Evolutionary conservation across 345 rosid species (phyloP), one percentile per base, ranked within the genome.

Genomic region (Linum trigynum): DNA sequence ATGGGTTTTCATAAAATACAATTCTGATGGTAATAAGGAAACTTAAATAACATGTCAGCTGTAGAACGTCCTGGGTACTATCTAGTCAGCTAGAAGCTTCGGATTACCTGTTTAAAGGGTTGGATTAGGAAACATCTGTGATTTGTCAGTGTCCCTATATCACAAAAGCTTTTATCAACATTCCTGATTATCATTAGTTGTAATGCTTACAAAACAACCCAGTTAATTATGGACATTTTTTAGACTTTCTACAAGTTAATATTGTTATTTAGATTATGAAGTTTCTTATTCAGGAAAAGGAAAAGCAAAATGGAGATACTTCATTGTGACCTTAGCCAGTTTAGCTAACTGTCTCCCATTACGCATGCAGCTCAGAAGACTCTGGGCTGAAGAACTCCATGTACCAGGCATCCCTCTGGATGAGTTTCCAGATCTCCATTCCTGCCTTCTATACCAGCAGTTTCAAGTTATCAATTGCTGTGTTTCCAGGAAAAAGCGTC

Each of bases 401-500:
- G 74, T 90, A 77, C 92, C 97, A 58, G 88, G 97, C 77, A 81
- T 90, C 67, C 92, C 99, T 61, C 55, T 43, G 60, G 89, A 88
- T 73, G 77, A 75, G 74, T 74, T 68, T 73, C 99, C 97, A 35
- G 97, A 94, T 82, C 77, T 94, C 61, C 82, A 86, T 67, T 88
- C 84, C 71, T 90, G 99, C 76, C 88, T 85, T 50, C 70, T 94
- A 40, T 85, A 85, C 78, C 97, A 94, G 74, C 85, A 82, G 77
- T 70, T 94, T 72, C 97, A 90, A 78, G 97, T 94, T 71, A 79
- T 94, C 73, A 94, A 94, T 74, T 84, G 97, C 57, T 94, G 99
- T 70, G 72, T 94, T 75, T 80, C 91, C 32, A 85, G 97, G 74
- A 94, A 90, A 85, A 80, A 74, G 53, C 90, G 77, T 35, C 79